Evolutionary conservation across 176 grass and related monocot species (phyloP), one percentile per base, ranked within the genome.

Genomic region (Oryza nivara): DNA sequence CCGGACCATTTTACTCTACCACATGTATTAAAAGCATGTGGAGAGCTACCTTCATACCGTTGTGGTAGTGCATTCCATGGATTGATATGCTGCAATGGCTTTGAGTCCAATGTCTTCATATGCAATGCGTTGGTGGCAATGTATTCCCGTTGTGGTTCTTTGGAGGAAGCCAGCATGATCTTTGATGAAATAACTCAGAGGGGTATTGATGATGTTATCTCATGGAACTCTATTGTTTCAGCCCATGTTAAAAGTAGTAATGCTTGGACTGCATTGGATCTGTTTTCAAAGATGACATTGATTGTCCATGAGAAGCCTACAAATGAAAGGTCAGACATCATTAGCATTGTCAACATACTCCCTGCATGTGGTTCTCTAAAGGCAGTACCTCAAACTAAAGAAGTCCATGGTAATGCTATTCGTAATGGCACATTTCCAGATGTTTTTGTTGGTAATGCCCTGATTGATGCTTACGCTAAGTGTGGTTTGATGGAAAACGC

Each of bases 271-370:
- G 94, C 94, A 14, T 77, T 94, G 81, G 70, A 86, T 63, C 36
- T 94, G 47, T 97, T 94, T 81, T 87, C 90, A 54, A 80, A 88
- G 65, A 94, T 97, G 92, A 30, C 81, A 83, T 19, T 11, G 13
- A 81, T 88, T 86, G 84, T 76, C 69, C 81, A 85, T 32, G 70
- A 88, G 65, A 89, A 93, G 75, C 82, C 78, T 85, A 89, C 75
- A 49, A 78, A 70, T 56, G 68, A 76, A 25, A 92, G 91, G 70
- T 92, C 94, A 65, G 88, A 92, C 80, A 84, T 92, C 40, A 94
- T 97, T 83, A 94, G 94, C 81, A 89, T 97, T 64, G 94, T 97
- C 35, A 97, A 89, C 82, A 80, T 94, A 64, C 92, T 97, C 82
- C 92, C 94, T 58, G 94, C 94, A 85, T 97, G 94, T 83, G 90